These are phyloP conservation scores for Pseudofabraea citricarpa DNA, from an alignment of 2,329 filamentous ascomycete species.

Conservation along the genomic window DNA sequence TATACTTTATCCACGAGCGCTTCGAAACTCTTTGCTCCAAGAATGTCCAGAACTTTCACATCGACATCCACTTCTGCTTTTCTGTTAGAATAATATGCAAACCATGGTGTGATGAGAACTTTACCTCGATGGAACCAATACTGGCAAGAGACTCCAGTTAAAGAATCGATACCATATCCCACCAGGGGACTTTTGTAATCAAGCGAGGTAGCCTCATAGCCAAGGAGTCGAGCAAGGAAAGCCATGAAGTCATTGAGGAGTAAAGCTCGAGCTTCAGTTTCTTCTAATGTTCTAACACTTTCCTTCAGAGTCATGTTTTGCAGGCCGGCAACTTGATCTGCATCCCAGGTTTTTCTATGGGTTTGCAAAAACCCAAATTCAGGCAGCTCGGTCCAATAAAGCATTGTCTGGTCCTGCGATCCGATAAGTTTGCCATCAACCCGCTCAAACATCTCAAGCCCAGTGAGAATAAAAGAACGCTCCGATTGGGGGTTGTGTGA, in stretches of 20 bases:
- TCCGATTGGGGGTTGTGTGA: background rate
- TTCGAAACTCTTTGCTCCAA: background rate
- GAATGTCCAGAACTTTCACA: background rate
- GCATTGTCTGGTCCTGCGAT: background rate
- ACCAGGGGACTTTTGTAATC: background rate
- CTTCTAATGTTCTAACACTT: background rate
- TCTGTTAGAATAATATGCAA: background rate
- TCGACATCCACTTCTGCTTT: background rate
- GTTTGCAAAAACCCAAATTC: background rate
- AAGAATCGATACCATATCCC: background rate
- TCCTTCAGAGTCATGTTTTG: background rate
- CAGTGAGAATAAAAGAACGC: constrained; percentile 1
- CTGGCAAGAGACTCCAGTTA: constrained; percentile 1
- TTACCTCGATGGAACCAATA: constrained; percentile 2
- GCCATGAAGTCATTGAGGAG: background rate
- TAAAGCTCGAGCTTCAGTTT: background rate
- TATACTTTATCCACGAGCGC: background rate
- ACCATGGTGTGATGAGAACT: background rate
- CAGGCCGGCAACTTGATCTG: background rate
- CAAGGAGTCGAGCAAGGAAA: background rate
- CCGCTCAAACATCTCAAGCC: background rate
- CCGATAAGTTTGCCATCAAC: background rate
- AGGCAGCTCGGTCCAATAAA: constrained; percentile 1
- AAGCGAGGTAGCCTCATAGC: background rate
- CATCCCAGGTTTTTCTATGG: background rate